Conservation (phyloP, 768 basidiomycete genomes). For the Lanmaoa pseudosensibilis region DNA sequence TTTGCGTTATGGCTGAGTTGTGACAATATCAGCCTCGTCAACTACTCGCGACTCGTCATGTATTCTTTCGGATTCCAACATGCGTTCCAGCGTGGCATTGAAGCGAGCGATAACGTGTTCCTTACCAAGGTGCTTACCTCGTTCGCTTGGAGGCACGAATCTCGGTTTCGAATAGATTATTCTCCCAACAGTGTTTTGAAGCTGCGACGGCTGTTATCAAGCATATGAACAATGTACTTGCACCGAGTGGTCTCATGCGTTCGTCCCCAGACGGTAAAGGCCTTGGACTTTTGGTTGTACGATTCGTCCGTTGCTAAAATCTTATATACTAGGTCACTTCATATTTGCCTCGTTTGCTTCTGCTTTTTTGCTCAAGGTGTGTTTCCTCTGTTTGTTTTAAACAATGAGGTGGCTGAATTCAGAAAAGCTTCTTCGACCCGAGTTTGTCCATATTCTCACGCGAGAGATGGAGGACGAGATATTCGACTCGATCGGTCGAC, state of each 20-base stretch:
- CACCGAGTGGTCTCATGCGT: conserved; percentile 73
- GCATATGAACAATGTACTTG: conserved; percentile 62
- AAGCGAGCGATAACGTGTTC: conserved; percentile 60
- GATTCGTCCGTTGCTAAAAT: neutral
- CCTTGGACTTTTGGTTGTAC: neutral
- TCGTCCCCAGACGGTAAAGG: conserved; percentile 73
- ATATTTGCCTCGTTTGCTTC: conserved; percentile 80
- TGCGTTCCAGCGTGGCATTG: conserved; percentile 70
- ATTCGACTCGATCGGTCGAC: conserved; percentile 65
- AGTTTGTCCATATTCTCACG: conserved; percentile 61
- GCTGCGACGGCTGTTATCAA: conserved; percentile 67
- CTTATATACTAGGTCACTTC: conserved; percentile 55
- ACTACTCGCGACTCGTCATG: conserved; percentile 81
- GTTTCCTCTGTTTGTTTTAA: conserved; percentile 8
- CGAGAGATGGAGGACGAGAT: conserved; percentile 65
- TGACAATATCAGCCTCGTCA: conserved; percentile 53
- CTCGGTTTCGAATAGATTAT: neutral
- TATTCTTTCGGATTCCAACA: conserved; percentile 86
- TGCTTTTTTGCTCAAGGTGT: conserved; percentile 78
- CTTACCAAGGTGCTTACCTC: conserved; percentile 54
- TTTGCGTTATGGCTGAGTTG: conserved; percentile 4
- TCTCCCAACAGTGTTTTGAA: conserved; percentile 56
- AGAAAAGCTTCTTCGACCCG: conserved; percentile 65
- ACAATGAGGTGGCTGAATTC: neutral
- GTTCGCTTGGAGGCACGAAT: neutral